A percentile compares a stretch with the other conserved stretches of the same genome.
Conservation (phyloP, 2,329 filamentous ascomycete genomes). For the Talaromyces verruculosus region DNA sequence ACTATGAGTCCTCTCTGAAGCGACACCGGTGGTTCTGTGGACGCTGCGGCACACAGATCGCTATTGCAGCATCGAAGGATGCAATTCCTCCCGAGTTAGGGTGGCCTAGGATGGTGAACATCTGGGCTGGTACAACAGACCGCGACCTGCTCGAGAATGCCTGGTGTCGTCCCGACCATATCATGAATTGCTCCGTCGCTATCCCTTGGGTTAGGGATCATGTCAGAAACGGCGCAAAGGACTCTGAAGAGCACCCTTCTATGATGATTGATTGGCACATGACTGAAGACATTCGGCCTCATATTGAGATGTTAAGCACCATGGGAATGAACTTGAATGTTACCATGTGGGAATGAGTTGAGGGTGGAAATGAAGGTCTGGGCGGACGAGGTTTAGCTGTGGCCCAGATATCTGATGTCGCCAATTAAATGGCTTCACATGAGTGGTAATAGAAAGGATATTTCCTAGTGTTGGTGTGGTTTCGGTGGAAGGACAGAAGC, state of each 20-base stretch:
- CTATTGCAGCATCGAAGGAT: neutral
- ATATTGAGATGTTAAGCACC: neutral
- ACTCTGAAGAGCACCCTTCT: neutral
- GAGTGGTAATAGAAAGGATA: no score
- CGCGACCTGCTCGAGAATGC: neutral
- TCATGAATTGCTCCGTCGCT: neutral
- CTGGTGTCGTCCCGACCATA: neutral
- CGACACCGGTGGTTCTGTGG: neutral
- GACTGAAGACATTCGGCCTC: neutral
- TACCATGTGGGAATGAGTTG: neutral
- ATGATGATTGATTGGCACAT: neutral
- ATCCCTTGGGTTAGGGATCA: neutral
- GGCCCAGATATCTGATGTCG: no score
- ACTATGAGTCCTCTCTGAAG: neutral
- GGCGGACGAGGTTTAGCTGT: neutral
- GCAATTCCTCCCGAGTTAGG: neutral
- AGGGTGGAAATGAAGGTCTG: neutral
- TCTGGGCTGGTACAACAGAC: neutral
- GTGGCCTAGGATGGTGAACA: neutral
- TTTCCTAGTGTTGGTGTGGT: neutral
- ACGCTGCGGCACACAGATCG: neutral
- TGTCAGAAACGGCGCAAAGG: neutral
- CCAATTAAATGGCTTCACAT: no score
- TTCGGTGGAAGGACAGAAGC: neutral
- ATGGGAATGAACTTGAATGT: neutral